Percentiles rank a stretch among this genome's conserved stretches.
phyloP scores from a whole-genome alignment of 805 yeast species.

The Saccharomycopsis selenospora region DNA sequence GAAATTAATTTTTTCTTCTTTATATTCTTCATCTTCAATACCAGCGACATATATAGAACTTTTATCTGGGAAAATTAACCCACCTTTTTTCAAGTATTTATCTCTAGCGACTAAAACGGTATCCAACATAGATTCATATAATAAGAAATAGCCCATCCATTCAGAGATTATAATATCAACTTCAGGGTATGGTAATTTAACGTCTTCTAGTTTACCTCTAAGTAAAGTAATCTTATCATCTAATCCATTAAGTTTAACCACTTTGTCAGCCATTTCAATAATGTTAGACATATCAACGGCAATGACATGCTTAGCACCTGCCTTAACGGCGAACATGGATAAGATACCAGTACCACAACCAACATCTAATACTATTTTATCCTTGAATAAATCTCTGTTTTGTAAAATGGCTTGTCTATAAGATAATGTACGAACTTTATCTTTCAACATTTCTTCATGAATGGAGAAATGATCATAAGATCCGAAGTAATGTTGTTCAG shows the following conservation, averaged over 20 bases:
- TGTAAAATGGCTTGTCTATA: constrained; percentile 89
- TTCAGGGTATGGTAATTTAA: constrained; percentile 70
- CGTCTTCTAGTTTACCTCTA: constrained; percentile 92
- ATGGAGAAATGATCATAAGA: constrained; percentile 97
- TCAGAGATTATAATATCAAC: constrained; percentile 95
- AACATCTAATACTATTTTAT: constrained; percentile 89
- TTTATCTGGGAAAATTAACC: constrained; percentile 91
- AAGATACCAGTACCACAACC: constrained; percentile 99
- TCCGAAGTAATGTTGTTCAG: constrained; percentile 89
- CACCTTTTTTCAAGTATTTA: constrained; percentile 67
- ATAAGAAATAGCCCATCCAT: constrained; percentile 98
- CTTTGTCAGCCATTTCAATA: constrained; percentile 91
- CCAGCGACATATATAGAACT: constrained; percentile 86
- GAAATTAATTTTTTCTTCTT: constrained; percentile 81
- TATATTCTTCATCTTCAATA: constrained; percentile 87
- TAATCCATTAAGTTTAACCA: constrained; percentile 76
- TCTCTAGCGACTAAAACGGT: constrained; percentile 94
- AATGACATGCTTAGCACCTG: constrained; percentile 98
- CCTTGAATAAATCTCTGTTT: constrained; percentile 84
- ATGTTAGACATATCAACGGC: constrained; percentile 97
- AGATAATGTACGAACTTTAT: constrained; percentile 82
- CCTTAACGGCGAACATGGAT: constrained; percentile 95
- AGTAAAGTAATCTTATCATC: constrained; percentile 79
- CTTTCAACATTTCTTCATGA: constrained; percentile 98
- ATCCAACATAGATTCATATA: constrained; percentile 97